phyloP scores from a whole-genome alignment of 306 rosid species.

The Vicia faba region DNA sequence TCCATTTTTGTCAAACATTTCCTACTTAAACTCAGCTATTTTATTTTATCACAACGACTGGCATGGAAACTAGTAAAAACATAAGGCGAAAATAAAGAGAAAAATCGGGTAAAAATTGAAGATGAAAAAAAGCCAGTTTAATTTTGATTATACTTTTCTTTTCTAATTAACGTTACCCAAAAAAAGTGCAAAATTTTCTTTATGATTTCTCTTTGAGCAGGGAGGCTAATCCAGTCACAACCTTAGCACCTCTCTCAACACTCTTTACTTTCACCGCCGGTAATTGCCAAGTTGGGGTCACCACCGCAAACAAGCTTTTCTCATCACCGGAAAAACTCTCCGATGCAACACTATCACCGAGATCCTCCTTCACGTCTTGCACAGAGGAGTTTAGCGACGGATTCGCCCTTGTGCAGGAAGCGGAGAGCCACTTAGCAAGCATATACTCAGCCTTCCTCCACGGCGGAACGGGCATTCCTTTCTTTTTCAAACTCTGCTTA shows the following conservation, averaged over 20 bases:
- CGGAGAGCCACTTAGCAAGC: conserved; percentile 89
- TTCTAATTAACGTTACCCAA: conserved; percentile 5
- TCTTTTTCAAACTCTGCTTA: conserved; percentile 85
- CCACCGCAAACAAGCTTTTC: conserved; percentile 20
- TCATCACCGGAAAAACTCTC: conserved; percentile 40
- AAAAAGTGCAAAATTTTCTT: conserved; percentile 42
- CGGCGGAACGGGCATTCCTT: conserved; percentile 96
- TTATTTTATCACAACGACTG: conserved; percentile 42
- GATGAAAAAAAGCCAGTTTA: conserved; percentile 5
- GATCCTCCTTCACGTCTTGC: not conserved
- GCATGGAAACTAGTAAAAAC: not conserved
- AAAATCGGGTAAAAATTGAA: not conserved
- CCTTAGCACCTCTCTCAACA: conserved; percentile 66
- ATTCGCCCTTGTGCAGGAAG: conserved; percentile 49
- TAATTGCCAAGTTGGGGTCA: conserved; percentile 59
- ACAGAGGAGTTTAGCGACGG: conserved; percentile 34
- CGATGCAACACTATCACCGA: conserved; percentile 16
- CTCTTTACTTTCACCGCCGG: conserved; percentile 92
- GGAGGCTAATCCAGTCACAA: conserved; percentile 93
- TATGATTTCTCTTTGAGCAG: conserved; percentile 75
- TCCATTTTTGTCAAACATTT: too few relatives aligned
- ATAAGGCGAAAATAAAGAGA: not conserved
- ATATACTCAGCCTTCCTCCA: conserved; percentile 94
- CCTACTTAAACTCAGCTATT: too few relatives aligned
- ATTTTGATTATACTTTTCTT: conserved; percentile 34